Evolutionary conservation across 1,284 basidiomycete genomes (phyloP).

Genomic region (Leccinum fuscescens): DNA sequence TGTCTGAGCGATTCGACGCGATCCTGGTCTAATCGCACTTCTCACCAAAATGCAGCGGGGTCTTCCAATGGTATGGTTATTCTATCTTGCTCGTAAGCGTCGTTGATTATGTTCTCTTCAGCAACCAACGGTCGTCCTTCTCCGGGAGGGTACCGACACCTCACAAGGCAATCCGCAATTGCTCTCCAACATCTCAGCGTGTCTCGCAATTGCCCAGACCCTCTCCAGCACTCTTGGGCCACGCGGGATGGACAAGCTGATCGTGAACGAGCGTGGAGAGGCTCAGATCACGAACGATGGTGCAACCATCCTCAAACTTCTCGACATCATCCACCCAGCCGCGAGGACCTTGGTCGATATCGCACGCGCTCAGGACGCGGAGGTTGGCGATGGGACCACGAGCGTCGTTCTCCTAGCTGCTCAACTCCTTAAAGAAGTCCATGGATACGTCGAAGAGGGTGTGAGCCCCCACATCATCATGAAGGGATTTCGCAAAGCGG

Average conservation of each 20-base stretch:
- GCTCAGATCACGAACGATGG: slow-evolving; percentile 99
- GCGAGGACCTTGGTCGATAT: slow-evolving; percentile 97
- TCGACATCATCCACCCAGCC: slow-evolving; percentile 97
- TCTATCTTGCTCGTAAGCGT: not conserved
- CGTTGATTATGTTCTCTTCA: slow-evolving; percentile 35
- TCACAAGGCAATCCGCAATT: slow-evolving; percentile 95
- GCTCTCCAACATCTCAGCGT: slow-evolving; percentile 95
- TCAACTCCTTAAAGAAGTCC: slow-evolving; percentile 92
- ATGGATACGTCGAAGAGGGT: slow-evolving; percentile 93
- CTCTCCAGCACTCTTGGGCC: slow-evolving; percentile 96
- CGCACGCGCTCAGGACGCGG: slow-evolving; percentile 96
- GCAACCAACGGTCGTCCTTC: slow-evolving; percentile 95
- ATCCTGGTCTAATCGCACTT: not conserved
- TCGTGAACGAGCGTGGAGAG: slow-evolving; percentile 87
- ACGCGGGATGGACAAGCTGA: slow-evolving; percentile 98
- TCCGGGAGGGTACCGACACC: slow-evolving; percentile 93
- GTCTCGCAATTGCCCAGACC: slow-evolving; percentile 86
- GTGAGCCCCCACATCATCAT: slow-evolving; percentile 98
- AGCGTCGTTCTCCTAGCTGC: slow-evolving; percentile 93
- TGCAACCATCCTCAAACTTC: slow-evolving; percentile 93
- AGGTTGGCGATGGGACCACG: slow-evolving; percentile 98
- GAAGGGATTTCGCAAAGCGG: slow-evolving; percentile 91
- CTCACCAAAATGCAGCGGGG: slow-evolving; percentile 66
- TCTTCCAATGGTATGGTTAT: slow-evolving; percentile 58
- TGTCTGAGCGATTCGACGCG: not conserved